These are phyloP conservation scores for Pseudogymnoascus sp. DNA, from an alignment of 2,329 filamentous ascomycete species.

Conservation along the genomic window DNA sequence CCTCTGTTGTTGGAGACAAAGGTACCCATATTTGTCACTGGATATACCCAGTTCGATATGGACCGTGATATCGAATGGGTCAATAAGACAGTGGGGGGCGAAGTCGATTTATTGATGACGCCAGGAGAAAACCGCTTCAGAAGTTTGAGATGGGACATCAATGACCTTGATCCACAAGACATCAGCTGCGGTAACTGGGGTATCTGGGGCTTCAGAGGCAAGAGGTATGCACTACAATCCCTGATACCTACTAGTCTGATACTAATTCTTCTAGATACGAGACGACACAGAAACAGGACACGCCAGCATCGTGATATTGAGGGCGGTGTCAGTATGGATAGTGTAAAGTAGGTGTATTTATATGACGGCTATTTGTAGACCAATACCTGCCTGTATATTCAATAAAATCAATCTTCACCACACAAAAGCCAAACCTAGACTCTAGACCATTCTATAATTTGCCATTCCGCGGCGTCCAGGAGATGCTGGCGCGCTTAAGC, in stretches of 20 bases:
- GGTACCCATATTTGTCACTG: slow-evolving; percentile 86
- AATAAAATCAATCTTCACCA: slow-evolving; percentile 6
- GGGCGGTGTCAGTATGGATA: not conserved
- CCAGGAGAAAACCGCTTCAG: slow-evolving; percentile 92
- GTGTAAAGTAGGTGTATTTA: slow-evolving; percentile 6
- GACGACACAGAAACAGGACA: slow-evolving; percentile 25
- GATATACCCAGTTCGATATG: slow-evolving; percentile 94
- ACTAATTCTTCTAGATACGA: slow-evolving; percentile 25
- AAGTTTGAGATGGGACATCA: slow-evolving; percentile 92
- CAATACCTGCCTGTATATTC: slow-evolving; percentile 8
- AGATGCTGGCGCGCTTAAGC: not conserved
- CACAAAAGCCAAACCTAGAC: not conserved
- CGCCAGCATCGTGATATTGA: not conserved
- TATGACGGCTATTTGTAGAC: slow-evolving; percentile 6
- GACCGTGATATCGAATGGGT: slow-evolving; percentile 88
- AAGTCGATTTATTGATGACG: slow-evolving; percentile 86
- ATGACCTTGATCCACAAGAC: slow-evolving; percentile 90
- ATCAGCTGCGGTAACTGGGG: slow-evolving; percentile 96
- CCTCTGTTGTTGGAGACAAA: slow-evolving; percentile 91
- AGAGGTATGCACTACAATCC: slow-evolving; percentile 56
- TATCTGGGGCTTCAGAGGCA: slow-evolving; percentile 92
- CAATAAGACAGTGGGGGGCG: slow-evolving; percentile 72
- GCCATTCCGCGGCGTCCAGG: too few species aligned
- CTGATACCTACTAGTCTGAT: slow-evolving; percentile 13
- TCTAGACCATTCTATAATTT: not conserved